A percentile compares a stretch with the other conserved stretches of the same genome.
Conservation (phyloP, 805 yeast species). For the Ogataea sp. region DNA sequence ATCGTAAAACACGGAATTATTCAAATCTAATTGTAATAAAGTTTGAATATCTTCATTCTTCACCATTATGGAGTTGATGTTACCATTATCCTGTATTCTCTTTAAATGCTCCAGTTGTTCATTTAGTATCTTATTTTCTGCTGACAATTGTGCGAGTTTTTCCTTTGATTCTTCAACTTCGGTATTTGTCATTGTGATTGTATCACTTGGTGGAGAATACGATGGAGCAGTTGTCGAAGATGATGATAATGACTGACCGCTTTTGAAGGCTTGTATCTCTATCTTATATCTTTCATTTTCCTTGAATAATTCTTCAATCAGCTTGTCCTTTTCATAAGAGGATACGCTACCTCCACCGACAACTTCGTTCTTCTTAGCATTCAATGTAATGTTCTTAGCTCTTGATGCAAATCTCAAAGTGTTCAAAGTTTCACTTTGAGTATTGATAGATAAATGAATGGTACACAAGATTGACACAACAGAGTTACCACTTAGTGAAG, state of each 20-base stretch:
- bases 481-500: conserved; percentile 83
- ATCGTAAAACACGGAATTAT: conserved; percentile 24
- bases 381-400: conserved; percentile 77
- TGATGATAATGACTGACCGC: too few relatives aligned
- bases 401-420: conserved; percentile 89
- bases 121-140: conserved; percentile 57
- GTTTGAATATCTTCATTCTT: conserved; percentile 55
- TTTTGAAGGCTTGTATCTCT: conserved; percentile 37
- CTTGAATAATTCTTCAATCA: conserved; percentile 46
- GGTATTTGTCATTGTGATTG: conserved; percentile 1
- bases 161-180: conserved; percentile 11
- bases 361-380: conserved; percentile 47
- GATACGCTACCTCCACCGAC: conserved; percentile 3
- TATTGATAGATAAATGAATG: conserved; percentile 54
- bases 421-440: conserved; percentile 72
- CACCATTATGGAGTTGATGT: conserved; percentile 33
- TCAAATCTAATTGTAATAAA: conserved; percentile 35
- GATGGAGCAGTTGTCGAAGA: not conserved
- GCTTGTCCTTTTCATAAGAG: conserved; percentile 35
- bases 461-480: conserved; percentile 84
- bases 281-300: conserved; percentile 55
- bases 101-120: conserved; percentile 66
- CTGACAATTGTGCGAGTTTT: conserved; percentile 33
- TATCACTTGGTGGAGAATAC: not conserved
- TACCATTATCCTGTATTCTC: conserved; percentile 44